Evolutionary conservation across 129 eudicot genomes (phyloP), one percentile per base, ranked within the genome.

Genomic region (Flaveria ramosissima): DNA sequence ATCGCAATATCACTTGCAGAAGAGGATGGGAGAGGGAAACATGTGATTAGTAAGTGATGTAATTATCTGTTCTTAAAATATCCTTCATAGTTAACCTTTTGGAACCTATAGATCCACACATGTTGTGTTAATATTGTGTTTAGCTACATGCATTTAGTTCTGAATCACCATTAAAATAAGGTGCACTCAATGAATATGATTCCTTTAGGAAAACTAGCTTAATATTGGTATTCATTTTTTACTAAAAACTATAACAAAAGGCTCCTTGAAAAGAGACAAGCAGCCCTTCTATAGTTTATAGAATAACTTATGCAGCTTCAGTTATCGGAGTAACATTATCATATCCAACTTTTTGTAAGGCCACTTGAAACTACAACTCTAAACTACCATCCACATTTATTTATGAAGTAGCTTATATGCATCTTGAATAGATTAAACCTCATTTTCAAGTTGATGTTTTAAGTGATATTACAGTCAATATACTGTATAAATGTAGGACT

Each of bases 1-100:
- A 92, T 92, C 79, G 98, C 98, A 43, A 65, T 90, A 77, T 92
- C 98, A 70, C 91, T 90, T 83, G 77, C 88, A 64, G 96, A 92
- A 83, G 96, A 88, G 71, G 80, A 74, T 13, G 83, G 84, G 75
- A 88, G 76, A 85, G 84, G 85, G 77, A 83, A 85, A 79, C 76
- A 46, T 77, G 82, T 85, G 16, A 78, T 76, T 75, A 84, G 98
- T 92, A 83, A 81, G 96, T 83, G 68, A 72, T 81, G 26, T 68
- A 74, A 52, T 60, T 27, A 26, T 78, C 24, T 78, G 21, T 47
- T 73, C 48, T 13, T 48, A 27, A 30, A 64, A 36, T 48, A 17
- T 47, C 2, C 41, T 48, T 47, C 47, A 72, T 60, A 32, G 30
- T 59, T 19, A 61, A 20, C 30, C 10, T 65, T 14, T 19, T 14